Evolutionary conservation across 2,329 filamentous ascomycete species (phyloP).

Genomic region (Pseudocercospora crystallina): DNA sequence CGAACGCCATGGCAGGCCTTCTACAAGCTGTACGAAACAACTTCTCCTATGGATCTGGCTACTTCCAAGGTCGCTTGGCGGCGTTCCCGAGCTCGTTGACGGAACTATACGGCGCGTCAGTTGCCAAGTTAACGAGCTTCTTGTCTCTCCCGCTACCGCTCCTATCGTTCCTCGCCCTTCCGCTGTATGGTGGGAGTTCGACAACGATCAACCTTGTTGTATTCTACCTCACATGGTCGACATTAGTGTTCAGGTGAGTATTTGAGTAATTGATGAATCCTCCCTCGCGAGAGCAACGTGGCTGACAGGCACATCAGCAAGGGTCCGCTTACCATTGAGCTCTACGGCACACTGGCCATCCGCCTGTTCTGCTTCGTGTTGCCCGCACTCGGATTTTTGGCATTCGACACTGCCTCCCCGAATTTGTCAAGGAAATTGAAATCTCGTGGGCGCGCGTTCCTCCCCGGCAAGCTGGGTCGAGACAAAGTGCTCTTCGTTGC

Average conservation of each 20-base stretch:
- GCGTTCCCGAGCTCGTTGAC: conserved; percentile 26
- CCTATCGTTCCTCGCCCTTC: conserved; percentile 67
- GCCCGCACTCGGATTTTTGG: conserved; percentile 70
- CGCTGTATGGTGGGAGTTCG: conserved; percentile 70
- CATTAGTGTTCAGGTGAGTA: conserved; percentile 60
- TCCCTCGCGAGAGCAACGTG: too few species aligned
- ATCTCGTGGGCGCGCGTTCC: conserved; percentile 56
- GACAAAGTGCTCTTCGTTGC: conserved; percentile 51
- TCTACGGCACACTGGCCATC: conserved; percentile 67
- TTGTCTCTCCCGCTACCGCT: conserved; percentile 41
- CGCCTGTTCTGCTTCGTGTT: conserved; percentile 70
- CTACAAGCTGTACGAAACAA: conserved; percentile 29
- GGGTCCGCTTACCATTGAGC: conserved; percentile 70
- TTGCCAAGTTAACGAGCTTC: conserved; percentile 31
- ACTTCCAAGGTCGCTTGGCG: conserved; percentile 31
- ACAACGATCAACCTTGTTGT: conserved; percentile 83
- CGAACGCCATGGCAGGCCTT: conserved; percentile 13
- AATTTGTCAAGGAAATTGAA: conserved; percentile 70
- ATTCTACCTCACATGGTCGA: conserved; percentile 89
- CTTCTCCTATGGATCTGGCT: conserved; percentile 30
- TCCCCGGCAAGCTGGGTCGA: conserved; percentile 46
- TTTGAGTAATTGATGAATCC: too few species aligned
- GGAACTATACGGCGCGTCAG: conserved; percentile 22
- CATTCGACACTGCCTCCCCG: conserved; percentile 70
- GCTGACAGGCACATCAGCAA: conserved; percentile 52